Evolutionary conservation across 345 rosid species (phyloP).

Genomic region (Corchorus capsularis): DNA sequence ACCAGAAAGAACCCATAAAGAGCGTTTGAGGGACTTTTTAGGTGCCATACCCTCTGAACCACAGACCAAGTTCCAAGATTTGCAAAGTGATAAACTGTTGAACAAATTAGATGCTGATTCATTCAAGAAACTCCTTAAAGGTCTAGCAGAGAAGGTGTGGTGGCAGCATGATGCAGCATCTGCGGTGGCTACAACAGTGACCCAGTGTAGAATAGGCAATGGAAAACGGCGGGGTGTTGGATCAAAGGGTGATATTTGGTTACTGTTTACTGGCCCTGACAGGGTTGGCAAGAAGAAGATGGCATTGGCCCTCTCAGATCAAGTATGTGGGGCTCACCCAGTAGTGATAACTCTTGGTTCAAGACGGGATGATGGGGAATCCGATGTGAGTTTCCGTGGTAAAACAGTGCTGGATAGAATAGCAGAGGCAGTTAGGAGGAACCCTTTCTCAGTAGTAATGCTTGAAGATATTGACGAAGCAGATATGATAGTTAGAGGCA

Average conservation of each 20-base stretch:
- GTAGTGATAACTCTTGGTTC: conserved; percentile 65
- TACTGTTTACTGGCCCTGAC: conserved; percentile 87
- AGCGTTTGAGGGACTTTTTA: conserved; percentile 59
- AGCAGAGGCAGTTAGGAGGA: conserved; percentile 76
- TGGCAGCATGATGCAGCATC: conserved; percentile 98
- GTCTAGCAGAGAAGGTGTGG: conserved; percentile 74
- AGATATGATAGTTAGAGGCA: conserved; percentile 63
- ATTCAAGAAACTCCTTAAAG: conserved; percentile 78
- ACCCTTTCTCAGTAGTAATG: conserved; percentile 78
- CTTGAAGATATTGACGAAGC: conserved; percentile 92
- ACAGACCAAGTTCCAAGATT: conserved; percentile 43
- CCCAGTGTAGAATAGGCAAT: conserved; percentile 67
- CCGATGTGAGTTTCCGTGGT: conserved; percentile 61
- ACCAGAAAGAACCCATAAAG: conserved; percentile 37
- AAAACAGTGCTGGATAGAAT: conserved; percentile 79
- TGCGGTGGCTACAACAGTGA: conserved; percentile 71
- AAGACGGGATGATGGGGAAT: conserved; percentile 45
- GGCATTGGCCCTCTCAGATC: conserved; percentile 77
- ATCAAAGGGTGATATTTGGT: conserved; percentile 78
- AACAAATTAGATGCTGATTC: conserved; percentile 59
- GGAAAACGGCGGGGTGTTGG: conserved; percentile 57
- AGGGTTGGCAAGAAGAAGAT: conserved; percentile 83
- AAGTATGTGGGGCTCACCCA: conserved; percentile 53
- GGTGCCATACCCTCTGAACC: conserved; percentile 68
- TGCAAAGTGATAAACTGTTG: conserved; percentile 40